A percentile compares a stretch with the other conserved stretches of the same genome.
Evolutionary conservation across 345 rosid genomes (phyloP).

Genomic region (Eucalyptus cloeziana): DNA sequence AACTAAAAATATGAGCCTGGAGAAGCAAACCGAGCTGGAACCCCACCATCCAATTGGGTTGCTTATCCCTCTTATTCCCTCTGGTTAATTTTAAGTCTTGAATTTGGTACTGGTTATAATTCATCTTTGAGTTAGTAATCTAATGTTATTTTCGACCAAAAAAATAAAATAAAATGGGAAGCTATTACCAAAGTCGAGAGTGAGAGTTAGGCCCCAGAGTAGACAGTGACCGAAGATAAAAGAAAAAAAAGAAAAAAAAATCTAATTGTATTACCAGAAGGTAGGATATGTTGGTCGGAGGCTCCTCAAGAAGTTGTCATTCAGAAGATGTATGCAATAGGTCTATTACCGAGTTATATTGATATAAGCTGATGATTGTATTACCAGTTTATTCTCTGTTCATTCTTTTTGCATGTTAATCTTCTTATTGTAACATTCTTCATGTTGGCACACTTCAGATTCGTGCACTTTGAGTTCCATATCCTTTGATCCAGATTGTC

Average conservation of each 20-base stretch:
- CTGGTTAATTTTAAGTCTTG: no score
- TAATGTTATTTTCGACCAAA: no score
- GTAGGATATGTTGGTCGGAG: constrained; percentile 93
- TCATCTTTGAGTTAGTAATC: no score
- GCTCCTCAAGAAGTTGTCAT: constrained; percentile 71
- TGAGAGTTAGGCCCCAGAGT: no score
- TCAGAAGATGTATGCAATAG: constrained; percentile 78
- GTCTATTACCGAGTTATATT: constrained; percentile 48
- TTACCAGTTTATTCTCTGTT: not conserved
- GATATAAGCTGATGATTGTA: constrained; percentile 33
- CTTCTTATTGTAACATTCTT: not conserved
- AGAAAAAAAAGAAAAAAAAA: no score
- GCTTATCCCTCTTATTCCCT: no score
- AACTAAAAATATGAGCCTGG: no score
- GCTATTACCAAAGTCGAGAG: constrained; percentile 19
- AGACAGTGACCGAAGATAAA: no score
- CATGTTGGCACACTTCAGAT: constrained; percentile 30
- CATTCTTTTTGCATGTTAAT: not conserved
- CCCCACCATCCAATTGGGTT: no score
- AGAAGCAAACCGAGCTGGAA: no score
- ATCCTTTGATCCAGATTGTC: constrained; percentile 79
- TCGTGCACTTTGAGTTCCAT: constrained; percentile 82
- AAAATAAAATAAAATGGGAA: no score
- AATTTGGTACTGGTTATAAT: no score
- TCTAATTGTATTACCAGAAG: constrained; percentile 82